Evolutionary conservation across 805 yeast genomes (phyloP).

Genomic region (Nakazawaea siamensis): DNA sequence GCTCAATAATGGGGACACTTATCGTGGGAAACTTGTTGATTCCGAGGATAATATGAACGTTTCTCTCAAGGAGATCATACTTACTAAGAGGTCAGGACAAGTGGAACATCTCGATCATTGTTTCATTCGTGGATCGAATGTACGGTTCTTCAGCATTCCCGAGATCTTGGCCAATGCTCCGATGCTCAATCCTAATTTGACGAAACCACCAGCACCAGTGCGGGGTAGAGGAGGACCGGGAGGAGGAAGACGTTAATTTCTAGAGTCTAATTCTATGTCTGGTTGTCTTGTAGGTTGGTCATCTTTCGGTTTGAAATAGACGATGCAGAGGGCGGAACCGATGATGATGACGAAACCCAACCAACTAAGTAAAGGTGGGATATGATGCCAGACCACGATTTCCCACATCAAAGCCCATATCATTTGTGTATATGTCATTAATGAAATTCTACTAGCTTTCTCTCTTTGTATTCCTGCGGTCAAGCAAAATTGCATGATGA

Average conservation of each 20-base stretch:
- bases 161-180: slow-evolving; percentile 88
- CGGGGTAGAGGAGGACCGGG: slow-evolving; percentile 30
- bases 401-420: slow-evolving; percentile 77
- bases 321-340: slow-evolving; percentile 52
- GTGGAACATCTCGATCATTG: slow-evolving; percentile 76
- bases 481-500: slow-evolving; percentile 68
- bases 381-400: slow-evolving; percentile 57
- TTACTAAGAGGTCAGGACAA: slow-evolving; percentile 69
- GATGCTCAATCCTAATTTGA: slow-evolving; percentile 51
- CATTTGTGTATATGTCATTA: slow-evolving; percentile 70
- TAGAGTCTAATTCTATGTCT: slow-evolving; percentile 1
- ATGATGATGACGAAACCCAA: slow-evolving; percentile 65
- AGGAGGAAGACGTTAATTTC: not conserved
- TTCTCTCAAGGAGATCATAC: slow-evolving; percentile 72
- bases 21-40: slow-evolving; percentile 79
- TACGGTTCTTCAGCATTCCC: slow-evolving; percentile 78
- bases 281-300: not conserved
- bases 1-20: slow-evolving; percentile 75
- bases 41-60: slow-evolving; percentile 91
- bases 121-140: slow-evolving; percentile 86
- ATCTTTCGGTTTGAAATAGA: slow-evolving; percentile 38
- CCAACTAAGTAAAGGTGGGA: slow-evolving; percentile 62
- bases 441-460: slow-evolving; percentile 65
- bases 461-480: slow-evolving; percentile 83
- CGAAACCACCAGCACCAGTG: slow-evolving; percentile 65